Evolutionary conservation across 2,329 filamentous ascomycete species (phyloP).

Genomic region (Erysiphe pulchra): DNA sequence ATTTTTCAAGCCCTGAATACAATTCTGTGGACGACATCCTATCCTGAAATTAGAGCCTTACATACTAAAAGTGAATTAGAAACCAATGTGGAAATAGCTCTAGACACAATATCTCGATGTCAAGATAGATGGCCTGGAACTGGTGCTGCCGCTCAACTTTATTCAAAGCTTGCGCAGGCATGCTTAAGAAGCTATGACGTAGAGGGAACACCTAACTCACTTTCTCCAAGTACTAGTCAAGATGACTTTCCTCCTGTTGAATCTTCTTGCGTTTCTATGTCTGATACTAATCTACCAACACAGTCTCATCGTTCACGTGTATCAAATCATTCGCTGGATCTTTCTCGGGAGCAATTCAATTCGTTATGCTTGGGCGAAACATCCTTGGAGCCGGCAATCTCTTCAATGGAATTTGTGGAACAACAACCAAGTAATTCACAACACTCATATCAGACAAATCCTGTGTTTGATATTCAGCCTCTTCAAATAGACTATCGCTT

Average conservation of each 20-base stretch:
- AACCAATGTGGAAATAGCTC: conserved; percentile 42
- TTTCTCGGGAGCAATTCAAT: conserved; percentile 23
- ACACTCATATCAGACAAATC: conserved; percentile 24
- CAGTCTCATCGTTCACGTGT: conserved; percentile 1
- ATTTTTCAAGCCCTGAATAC: conserved; percentile 85
- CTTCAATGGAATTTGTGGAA: conserved; percentile 3
- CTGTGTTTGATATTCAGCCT: conserved; percentile 35
- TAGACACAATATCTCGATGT: conserved; percentile 57
- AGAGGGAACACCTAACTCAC: conserved; percentile 21
- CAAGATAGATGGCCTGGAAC: conserved; percentile 84
- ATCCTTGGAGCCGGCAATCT: conserved; percentile 18
- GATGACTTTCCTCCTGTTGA: not conserved
- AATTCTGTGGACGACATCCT: conserved; percentile 76
- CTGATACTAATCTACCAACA: conserved; percentile 21
- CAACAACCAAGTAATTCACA: conserved; percentile 22
- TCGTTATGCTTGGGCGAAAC: conserved; percentile 30
- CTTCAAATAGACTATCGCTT: conserved; percentile 28
- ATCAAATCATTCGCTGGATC: conserved; percentile 17
- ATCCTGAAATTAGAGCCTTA: conserved; percentile 50
- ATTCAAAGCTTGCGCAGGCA: conserved; percentile 60
- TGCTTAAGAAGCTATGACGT: conserved; percentile 71
- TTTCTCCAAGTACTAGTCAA: conserved; percentile 18
- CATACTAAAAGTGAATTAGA: conserved; percentile 55
- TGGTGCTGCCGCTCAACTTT: conserved; percentile 58
- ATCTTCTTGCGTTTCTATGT: conserved; percentile 15